phyloP scores from a whole-genome alignment of 1,139 yeast genomes.

The Yamadazyma aaseri region DNA sequence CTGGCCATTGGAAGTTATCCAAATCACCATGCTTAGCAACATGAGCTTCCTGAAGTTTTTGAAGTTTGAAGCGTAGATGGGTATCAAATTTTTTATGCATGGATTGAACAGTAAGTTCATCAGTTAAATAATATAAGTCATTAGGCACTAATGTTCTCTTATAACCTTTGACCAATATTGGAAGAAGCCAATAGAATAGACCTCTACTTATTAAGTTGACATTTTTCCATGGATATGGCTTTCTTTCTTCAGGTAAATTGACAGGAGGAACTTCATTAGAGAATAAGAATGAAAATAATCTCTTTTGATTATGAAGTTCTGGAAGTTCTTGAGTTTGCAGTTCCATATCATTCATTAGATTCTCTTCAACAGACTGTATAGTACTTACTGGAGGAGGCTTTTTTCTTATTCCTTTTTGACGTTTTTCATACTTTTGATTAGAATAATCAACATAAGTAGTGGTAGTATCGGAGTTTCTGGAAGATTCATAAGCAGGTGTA shows the following conservation, averaged over 20 bases:
- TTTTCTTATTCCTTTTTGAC: constrained; percentile 5
- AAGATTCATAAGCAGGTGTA: constrained; percentile 8
- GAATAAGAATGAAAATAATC: constrained; percentile 34
- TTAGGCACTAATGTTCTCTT: constrained; percentile 40
- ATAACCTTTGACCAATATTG: constrained; percentile 41
- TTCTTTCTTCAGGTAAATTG: constrained; percentile 36
- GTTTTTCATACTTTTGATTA: constrained; percentile 1
- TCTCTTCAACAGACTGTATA: constrained; percentile 11
- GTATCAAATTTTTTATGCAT: constrained; percentile 35
- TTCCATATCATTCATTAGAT: constrained; percentile 1
- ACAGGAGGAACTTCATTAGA: constrained; percentile 36
- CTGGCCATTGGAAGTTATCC: constrained; percentile 36
- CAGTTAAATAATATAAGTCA: constrained; percentile 41
- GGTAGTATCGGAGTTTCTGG: constrained; percentile 18
- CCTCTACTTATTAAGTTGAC: constrained; percentile 26
- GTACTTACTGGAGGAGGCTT: constrained; percentile 15
- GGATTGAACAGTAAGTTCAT: constrained; percentile 38
- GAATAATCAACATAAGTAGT: constrained; percentile 17
- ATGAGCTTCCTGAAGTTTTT: constrained; percentile 23
- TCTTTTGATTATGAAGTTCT: constrained; percentile 25
- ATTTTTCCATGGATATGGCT: constrained; percentile 36
- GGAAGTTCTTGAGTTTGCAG: constrained; percentile 1
- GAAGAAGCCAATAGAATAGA: constrained; percentile 44
- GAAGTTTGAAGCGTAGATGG: constrained; percentile 23
- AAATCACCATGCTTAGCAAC: constrained; percentile 23